Evolutionary conservation across 2,329 filamentous ascomycete species (phyloP).

Genomic region (Aspergillus intermedius): DNA sequence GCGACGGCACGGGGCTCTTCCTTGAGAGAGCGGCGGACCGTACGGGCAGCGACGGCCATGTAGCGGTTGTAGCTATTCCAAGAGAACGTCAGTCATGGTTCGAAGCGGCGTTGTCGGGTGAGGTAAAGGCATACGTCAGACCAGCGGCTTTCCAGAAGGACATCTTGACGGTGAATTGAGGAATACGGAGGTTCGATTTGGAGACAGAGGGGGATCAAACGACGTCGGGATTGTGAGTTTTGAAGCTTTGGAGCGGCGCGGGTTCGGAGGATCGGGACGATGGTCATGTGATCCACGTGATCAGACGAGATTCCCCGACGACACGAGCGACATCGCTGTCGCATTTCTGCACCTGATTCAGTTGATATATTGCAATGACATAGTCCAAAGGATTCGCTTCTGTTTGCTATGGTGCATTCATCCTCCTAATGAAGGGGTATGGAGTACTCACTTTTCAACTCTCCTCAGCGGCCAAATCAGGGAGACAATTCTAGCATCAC

Average conservation of each 20-base stretch:
- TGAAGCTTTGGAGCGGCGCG: conserved; percentile 26
- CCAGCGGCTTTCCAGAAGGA: conserved; percentile 97
- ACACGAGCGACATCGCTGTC: too few relatives aligned
- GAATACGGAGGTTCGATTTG: conserved; percentile 22
- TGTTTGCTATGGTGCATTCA: too few relatives aligned
- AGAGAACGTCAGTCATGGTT: conserved; percentile 20
- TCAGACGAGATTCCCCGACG: too few relatives aligned
- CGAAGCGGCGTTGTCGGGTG: conserved; percentile 7
- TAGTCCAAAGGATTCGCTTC: too few relatives aligned
- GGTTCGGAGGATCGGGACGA: conserved; percentile 30
- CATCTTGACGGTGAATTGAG: conserved; percentile 59
- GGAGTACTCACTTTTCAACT: too few relatives aligned
- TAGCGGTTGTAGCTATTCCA: conserved; percentile 93
- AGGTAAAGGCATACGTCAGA: conserved; percentile 64
- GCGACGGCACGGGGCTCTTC: conserved; percentile 82
- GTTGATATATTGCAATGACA: too few relatives aligned
- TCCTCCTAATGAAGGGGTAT: too few relatives aligned
- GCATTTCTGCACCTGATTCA: too few relatives aligned
- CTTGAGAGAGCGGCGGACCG: conserved; percentile 94
- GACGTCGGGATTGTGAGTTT: conserved; percentile 16
- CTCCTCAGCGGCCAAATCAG: too few relatives aligned
- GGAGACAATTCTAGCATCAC: too few relatives aligned
- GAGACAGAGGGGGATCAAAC: conserved; percentile 19
- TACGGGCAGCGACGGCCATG: conserved; percentile 88
- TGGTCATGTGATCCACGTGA: conserved; percentile 26